phyloP scores from a whole-genome alignment of 768 basidiomycete species.

The Agaricus blazei region DNA sequence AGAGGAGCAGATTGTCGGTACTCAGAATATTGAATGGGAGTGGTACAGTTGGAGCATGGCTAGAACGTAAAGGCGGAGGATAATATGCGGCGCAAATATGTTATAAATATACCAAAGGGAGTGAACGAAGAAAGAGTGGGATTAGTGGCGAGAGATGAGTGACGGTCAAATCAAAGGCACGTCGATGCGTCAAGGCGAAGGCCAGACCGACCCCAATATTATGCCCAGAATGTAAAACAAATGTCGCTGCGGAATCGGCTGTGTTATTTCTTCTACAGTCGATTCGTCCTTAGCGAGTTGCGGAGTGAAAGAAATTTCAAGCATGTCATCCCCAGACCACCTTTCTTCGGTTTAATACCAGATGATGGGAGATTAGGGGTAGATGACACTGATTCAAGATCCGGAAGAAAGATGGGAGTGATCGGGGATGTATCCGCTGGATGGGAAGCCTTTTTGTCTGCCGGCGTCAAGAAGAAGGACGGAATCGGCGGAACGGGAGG shows the following conservation, averaged over 20 bases:
- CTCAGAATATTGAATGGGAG: no score
- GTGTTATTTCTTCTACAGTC: background rate
- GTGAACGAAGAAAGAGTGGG: background rate
- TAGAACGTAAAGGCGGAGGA: no score
- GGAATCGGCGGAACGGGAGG: constrained; percentile 53
- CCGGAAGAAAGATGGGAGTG: constrained; percentile 26
- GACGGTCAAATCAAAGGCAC: background rate
- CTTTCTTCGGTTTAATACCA: background rate
- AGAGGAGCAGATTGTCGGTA: no score
- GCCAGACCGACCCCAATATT: no score
- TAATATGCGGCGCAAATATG: background rate
- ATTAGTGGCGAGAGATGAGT: background rate
- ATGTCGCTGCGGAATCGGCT: background rate
- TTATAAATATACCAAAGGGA: background rate
- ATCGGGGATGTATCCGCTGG: constrained; percentile 19
- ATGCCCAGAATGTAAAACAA: no score
- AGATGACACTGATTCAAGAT: constrained; percentile 23
- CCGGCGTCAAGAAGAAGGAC: constrained; percentile 35
- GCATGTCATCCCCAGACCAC: constrained; percentile 37
- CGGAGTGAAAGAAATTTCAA: constrained; percentile 43
- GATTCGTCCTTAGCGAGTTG: constrained; percentile 22
- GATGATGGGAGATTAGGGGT: constrained; percentile 15
- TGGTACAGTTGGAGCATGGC: no score
- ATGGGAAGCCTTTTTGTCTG: constrained; percentile 28
- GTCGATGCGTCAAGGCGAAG: no score